Evolutionary conservation across 257 asterid genomes (phyloP).

Genomic region (Penstemon davidsonii): DNA sequence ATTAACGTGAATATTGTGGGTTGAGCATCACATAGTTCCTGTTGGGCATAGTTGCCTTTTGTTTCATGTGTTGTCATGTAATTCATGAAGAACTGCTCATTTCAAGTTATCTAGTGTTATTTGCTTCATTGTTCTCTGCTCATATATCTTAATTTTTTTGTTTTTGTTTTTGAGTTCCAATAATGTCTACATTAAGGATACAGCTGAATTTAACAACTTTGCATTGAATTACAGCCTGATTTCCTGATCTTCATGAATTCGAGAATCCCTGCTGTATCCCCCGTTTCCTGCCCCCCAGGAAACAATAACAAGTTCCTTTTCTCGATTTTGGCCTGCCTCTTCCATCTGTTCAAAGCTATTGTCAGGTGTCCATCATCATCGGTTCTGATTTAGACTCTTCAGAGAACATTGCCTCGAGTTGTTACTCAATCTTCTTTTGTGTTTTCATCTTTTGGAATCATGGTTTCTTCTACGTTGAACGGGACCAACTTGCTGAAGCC

Average conservation of each 20-base stretch:
- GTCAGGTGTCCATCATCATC: constrained; percentile 48
- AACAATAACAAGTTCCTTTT: constrained; percentile 46
- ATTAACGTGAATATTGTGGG: background rate
- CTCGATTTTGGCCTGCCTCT: constrained; percentile 49
- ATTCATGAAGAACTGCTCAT: background rate
- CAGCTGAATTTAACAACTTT: constrained; percentile 14
- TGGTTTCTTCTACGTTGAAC: constrained; percentile 52
- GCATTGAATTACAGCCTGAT: constrained; percentile 34
- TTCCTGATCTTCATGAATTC: constrained; percentile 69
- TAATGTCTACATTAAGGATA: background rate
- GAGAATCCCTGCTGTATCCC: constrained; percentile 46
- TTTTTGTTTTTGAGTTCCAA: background rate
- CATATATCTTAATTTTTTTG: background rate
- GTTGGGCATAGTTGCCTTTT: background rate
- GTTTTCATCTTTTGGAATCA: constrained; percentile 31
- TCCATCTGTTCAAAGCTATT: constrained; percentile 52
- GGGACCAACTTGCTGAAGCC: constrained; percentile 39
- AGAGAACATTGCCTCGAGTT: constrained; percentile 21
- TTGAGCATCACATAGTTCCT: constrained; percentile 9
- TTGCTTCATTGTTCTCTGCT: background rate
- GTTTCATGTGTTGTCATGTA: background rate
- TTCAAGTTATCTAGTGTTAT: background rate
- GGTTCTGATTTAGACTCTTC: constrained; percentile 29
- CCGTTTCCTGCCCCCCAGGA: constrained; percentile 74
- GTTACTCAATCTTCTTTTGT: constrained; percentile 19